Evolutionary conservation across 352 stramenopile genomes (phyloP).

Genomic region (Phytophthora foliorum): DNA sequence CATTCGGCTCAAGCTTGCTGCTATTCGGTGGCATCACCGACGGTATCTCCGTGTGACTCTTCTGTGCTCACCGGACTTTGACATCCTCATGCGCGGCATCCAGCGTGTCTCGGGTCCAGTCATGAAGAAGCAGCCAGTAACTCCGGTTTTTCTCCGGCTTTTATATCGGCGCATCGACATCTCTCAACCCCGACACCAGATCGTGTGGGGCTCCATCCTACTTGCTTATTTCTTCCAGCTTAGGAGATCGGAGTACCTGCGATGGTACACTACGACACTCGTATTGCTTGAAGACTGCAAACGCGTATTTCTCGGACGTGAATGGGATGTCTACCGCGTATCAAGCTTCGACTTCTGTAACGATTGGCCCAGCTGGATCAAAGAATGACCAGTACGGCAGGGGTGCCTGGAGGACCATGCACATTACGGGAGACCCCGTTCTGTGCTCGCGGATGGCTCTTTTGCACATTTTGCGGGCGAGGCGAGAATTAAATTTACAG

Average conservation of each 20-base stretch:
- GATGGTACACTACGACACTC: not conserved
- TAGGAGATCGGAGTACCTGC: constrained; percentile 8
- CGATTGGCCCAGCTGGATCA: not conserved
- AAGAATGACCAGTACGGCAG: constrained; percentile 12
- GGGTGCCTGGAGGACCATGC: constrained; percentile 6
- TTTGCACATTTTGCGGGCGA: not conserved
- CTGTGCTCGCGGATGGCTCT: not conserved
- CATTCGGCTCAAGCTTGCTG: not conserved
- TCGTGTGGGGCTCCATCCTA: constrained; percentile 5
- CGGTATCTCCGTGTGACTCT: not conserved
- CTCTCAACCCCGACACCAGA: not conserved
- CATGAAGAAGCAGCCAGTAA: constrained; percentile 4
- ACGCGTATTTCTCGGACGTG: constrained; percentile 1
- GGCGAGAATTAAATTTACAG: not conserved
- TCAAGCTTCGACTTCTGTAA: not conserved
- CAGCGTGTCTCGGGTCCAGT: constrained; percentile 3
- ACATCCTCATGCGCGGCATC: constrained; percentile 4
- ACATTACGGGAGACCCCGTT: not conserved
- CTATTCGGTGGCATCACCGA: constrained; percentile 7
- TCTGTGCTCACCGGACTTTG: not conserved
- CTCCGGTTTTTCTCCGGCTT: too few relatives aligned
- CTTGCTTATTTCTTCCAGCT: too few relatives aligned
- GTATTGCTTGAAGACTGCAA: constrained; percentile 1
- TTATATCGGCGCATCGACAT: constrained; percentile 1
- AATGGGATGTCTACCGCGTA: not conserved